Percentiles rank a stretch among this genome's conserved stretches.
phyloP scores from a whole-genome alignment of 2,329 filamentous ascomycete genomes.

The Xylariaceae sp. region DNA sequence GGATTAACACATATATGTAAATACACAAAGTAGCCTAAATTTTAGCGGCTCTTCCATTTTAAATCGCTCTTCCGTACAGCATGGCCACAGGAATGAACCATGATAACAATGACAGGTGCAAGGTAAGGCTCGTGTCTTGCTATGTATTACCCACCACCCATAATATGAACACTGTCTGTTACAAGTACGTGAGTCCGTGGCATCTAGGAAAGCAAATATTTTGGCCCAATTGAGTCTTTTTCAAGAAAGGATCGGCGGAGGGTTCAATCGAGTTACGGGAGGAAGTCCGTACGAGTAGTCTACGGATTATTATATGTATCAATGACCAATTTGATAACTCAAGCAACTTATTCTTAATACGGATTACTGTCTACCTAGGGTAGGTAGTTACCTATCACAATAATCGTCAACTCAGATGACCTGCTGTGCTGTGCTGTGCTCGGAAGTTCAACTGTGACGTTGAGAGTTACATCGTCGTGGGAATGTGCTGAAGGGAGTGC shows the following conservation, averaged over 20 bases:
- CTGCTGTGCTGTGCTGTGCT: background rate
- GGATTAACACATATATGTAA: no score
- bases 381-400: background rate
- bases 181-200: background rate
- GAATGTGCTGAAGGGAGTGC: no score
- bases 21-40: no score
- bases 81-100: background rate
- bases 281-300: background rate
- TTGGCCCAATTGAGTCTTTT: background rate
- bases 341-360: background rate
- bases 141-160: background rate
- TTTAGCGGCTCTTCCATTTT: no score
- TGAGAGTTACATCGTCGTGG: no score
- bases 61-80: no score
- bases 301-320: background rate
- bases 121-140: background rate
- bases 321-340: background rate
- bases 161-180: background rate
- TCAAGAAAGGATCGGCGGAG: background rate
- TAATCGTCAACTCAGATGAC: background rate
- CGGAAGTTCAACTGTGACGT: no score
- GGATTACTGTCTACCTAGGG: background rate
- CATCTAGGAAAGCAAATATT: background rate
- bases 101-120: conserved; percentile 9
- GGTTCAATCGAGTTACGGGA: background rate